These are phyloP conservation scores for Zea luxurians DNA, from an alignment of 176 grass and related monocot species.

Conservation along the genomic window DNA sequence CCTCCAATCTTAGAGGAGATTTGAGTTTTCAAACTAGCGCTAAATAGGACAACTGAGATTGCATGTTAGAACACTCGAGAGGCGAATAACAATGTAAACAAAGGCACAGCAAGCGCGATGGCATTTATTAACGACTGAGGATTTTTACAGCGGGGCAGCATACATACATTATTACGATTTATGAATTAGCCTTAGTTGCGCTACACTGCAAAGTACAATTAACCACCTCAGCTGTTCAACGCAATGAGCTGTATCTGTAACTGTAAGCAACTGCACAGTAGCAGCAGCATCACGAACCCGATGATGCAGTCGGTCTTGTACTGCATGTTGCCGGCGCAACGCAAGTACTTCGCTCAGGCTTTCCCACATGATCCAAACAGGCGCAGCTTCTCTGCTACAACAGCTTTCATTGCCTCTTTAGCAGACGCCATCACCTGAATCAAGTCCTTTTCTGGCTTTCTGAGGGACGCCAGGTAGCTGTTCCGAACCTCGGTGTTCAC, in stretches of 20 bases:
- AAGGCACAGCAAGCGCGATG: background rate
- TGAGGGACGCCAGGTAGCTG: conserved; percentile 77
- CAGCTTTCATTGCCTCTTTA: conserved; percentile 87
- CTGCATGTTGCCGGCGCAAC: background rate
- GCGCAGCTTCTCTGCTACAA: conserved; percentile 75
- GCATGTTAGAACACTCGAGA: background rate
- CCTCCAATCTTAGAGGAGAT: too few species aligned
- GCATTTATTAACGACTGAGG: background rate
- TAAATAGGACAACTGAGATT: background rate
- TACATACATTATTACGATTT: background rate
- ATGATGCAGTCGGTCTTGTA: background rate
- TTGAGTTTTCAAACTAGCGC: too few species aligned
- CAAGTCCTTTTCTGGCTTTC: conserved; percentile 74
- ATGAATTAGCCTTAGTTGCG: background rate
- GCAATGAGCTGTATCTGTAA: background rate
- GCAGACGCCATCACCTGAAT: conserved; percentile 73
- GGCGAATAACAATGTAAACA: background rate
- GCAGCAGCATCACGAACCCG: background rate
- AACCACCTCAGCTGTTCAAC: background rate
- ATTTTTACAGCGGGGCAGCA: background rate
- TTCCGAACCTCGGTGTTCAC: conserved; percentile 91
- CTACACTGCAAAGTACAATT: background rate
- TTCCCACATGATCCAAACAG: conserved; percentile 89
- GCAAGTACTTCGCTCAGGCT: conserved; percentile 44
- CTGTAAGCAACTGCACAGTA: background rate